A percentile compares a stretch with the other conserved stretches of the same genome.
phyloP scores from a whole-genome alignment of 805 yeast species.

The Schwanniomyces pseudopolymorphus region DNA sequence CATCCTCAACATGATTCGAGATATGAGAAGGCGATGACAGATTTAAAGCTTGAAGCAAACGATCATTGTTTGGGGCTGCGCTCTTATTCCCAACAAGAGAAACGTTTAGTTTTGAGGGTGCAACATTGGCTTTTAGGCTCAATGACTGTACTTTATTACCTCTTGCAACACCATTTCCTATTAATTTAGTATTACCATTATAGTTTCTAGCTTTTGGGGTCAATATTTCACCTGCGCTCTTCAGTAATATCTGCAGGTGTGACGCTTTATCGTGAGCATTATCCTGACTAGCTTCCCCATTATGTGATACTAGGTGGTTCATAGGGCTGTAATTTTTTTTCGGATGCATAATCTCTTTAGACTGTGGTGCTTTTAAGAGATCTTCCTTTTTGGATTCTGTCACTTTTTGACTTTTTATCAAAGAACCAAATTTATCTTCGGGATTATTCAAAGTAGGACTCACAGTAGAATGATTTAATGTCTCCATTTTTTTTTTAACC shows the following conservation, averaged over 20 bases:
- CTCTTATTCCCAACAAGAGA: conserved; percentile 25
- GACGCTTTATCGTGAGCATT: background rate
- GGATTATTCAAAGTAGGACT: background rate
- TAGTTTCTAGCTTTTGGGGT: conserved; percentile 10
- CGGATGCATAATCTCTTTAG: conserved; percentile 22
- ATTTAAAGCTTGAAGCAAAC: conserved; percentile 23
- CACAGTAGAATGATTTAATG: conserved; percentile 12
- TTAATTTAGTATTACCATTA: conserved; percentile 4
- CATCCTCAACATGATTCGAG: conserved; percentile 9
- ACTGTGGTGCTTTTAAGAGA: conserved; percentile 20
- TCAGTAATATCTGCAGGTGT: background rate
- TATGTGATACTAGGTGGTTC: background rate
- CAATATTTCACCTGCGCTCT: background rate
- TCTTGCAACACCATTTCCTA: conserved; percentile 1
- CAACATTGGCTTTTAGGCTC: background rate
- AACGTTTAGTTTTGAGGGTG: conserved; percentile 4
- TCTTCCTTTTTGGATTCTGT: conserved; percentile 21
- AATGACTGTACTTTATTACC: conserved; percentile 1
- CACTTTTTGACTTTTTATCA: conserved; percentile 29
- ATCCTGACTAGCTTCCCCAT: background rate
- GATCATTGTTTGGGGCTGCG: conserved; percentile 10
- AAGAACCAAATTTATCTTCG: conserved; percentile 22
- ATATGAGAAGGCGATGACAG: conserved; percentile 3
- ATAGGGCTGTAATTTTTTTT: conserved; percentile 1
- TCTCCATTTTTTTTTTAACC: conserved; percentile 16